Evolutionary conservation across 768 basidiomycete species (phyloP).

Genomic region (Xerocomellus intermedius): DNA sequence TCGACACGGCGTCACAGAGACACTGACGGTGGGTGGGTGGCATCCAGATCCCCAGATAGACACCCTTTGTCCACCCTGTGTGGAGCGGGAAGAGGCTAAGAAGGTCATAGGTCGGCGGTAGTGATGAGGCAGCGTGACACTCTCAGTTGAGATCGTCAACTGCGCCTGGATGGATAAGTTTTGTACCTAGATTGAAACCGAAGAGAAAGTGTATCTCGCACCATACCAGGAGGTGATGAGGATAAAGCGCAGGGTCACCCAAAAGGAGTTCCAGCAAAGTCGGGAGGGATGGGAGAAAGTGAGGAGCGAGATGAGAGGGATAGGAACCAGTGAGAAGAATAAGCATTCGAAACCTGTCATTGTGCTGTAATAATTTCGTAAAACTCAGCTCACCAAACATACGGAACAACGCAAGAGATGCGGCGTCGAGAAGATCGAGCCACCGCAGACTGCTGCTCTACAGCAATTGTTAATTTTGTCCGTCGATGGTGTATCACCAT

Average conservation of each 20-base stretch:
- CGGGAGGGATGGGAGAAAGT: slow-evolving; percentile 3
- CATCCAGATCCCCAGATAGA: slow-evolving; percentile 37
- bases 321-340: slow-evolving; percentile 13
- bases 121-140: slow-evolving; percentile 5
- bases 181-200: slow-evolving; percentile 4
- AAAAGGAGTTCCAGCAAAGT: neutral
- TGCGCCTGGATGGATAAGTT: slow-evolving; percentile 9
- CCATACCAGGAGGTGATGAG: neutral
- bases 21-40: slow-evolving; percentile 13
- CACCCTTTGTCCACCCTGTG: slow-evolving; percentile 34
- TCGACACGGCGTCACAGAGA: slow-evolving; percentile 2
- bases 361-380: slow-evolving; percentile 34
- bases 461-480: slow-evolving; percentile 20
- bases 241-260: neutral
- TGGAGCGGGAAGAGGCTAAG: slow-evolving; percentile 4
- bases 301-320: neutral
- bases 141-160: slow-evolving; percentile 27
- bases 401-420: slow-evolving; percentile 18
- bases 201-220: neutral
- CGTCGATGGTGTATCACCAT: slow-evolving; percentile 3
- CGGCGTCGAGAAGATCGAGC: slow-evolving; percentile 9
- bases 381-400: slow-evolving; percentile 24
- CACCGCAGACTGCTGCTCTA: slow-evolving; percentile 10
- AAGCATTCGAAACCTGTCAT: slow-evolving; percentile 17
- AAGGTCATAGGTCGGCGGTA: neutral